A percentile compares a stretch with the other conserved stretches of the same genome.
phyloP scores from a whole-genome alignment of 495 filamentous ascomycete genomes.

The Penicillium lividum region DNA sequence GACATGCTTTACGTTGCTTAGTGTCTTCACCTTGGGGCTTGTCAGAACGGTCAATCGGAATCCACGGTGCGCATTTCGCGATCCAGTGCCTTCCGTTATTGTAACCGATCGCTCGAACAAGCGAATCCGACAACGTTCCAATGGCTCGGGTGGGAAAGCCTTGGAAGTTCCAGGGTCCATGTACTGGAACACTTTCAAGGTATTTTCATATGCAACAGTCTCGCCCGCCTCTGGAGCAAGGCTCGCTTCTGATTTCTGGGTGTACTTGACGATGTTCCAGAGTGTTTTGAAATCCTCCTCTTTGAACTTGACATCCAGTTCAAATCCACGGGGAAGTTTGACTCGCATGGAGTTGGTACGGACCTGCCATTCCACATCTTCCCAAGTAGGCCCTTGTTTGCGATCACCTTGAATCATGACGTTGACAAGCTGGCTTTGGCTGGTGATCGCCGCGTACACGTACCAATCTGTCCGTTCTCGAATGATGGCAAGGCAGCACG shows the following conservation, averaged over 20 bases:
- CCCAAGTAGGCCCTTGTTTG: constrained; percentile 71
- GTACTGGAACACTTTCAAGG: constrained; percentile 70
- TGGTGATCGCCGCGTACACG: constrained; percentile 68
- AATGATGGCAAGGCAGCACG: constrained; percentile 70
- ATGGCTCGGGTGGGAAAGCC: constrained; percentile 71
- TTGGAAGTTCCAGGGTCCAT: constrained; percentile 66
- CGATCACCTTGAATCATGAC: constrained; percentile 70
- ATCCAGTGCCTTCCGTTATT: constrained; percentile 65
- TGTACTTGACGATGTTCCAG: constrained; percentile 81
- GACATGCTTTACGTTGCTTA: constrained; percentile 69
- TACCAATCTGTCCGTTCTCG: constrained; percentile 67
- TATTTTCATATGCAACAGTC: constrained; percentile 61
- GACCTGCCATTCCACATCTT: constrained; percentile 74
- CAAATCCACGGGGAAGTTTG: constrained; percentile 66
- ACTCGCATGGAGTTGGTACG: constrained; percentile 61
- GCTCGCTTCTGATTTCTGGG: constrained; percentile 66
- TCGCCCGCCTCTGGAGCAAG: constrained; percentile 68
- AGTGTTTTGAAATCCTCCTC: constrained; percentile 74
- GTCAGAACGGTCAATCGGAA: constrained; percentile 76
- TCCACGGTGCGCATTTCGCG: constrained; percentile 68
- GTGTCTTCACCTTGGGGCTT: constrained; percentile 68
- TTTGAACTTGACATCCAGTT: constrained; percentile 64
- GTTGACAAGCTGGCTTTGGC: constrained; percentile 73
- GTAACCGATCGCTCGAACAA: constrained; percentile 69
- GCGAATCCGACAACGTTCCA: constrained; percentile 64